phyloP scores from a whole-genome alignment of 2,329 filamentous ascomycete genomes.

The Cladorrhinum sp. region DNA sequence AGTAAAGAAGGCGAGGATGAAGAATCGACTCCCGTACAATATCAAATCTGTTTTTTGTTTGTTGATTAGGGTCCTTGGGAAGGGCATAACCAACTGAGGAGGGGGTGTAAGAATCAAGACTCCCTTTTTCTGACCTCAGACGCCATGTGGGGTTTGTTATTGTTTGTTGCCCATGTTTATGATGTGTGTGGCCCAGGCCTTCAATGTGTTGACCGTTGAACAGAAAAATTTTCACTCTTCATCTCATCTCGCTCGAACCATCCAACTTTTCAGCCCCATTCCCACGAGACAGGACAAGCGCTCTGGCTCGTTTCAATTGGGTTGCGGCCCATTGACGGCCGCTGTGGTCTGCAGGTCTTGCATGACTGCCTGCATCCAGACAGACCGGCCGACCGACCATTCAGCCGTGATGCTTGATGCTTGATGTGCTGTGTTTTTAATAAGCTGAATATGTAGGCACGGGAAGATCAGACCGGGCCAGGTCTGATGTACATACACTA shows the following conservation, averaged over 20 bases:
- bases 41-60: neutral
- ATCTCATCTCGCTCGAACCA: neutral
- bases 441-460: neutral
- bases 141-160: neutral
- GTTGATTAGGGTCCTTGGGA: no score
- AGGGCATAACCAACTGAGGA: neutral
- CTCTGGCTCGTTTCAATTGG: neutral
- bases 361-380: neutral
- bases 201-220: neutral
- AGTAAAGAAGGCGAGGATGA: no score
- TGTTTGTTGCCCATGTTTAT: conserved; percentile 1
- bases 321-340: neutral
- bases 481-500: neutral
- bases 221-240: neutral
- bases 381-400: neutral
- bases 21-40: neutral
- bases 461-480: neutral
- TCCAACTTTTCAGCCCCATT: neutral
- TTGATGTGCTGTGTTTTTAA: neutral
- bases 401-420: neutral
- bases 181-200: neutral
- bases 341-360: neutral
- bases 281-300: neutral
- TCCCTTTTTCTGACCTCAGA: neutral
- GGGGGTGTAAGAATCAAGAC: neutral